Base-by-base conservation (phyloP, 768 basidiomycete genomes). In the Hypsizygus marmoreus region DNA sequence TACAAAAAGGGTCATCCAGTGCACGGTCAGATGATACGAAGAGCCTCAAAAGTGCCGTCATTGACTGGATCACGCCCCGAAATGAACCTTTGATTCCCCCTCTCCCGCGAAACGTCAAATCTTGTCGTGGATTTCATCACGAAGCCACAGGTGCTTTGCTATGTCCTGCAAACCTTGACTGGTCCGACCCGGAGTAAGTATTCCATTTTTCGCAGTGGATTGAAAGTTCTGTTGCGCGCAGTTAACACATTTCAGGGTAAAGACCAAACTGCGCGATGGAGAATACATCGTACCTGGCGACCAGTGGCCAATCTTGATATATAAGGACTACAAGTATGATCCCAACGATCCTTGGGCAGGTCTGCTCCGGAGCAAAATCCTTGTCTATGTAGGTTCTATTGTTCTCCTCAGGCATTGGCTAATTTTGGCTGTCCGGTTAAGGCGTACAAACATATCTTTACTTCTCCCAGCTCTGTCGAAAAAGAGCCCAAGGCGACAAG, bases 31-130 rank as follows among this genome's bases (percentile, higher is more conserved):
- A 47, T 26, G 35, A 51, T 35, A 51, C 45, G 9, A 44, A n/a
- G n/a, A n/a, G n/a, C n/a, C n/a, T n/a, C n/a, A n/a, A n/a, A n/a
- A n/a, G n/a, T n/a, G n/a, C n/a, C 12, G 41, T 50, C 20, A 16
- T 57, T 20, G 45, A 54, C 35, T 57, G 55, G 55, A 50, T 57
- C 16, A 51, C 50, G n/a, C 55, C 55, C 5, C 31, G 28, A 8
- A 45, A 37, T 8, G 31, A 47, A 20, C 3, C 24, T 9, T 30
- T 54, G 26, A 41, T 17, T 25, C 53, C 55, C n/a, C 42, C 45
- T 35, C 20, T 53, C 14, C 14, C 24, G 12, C 35, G 41, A 10
- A 53, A 56, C 37, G 32, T 50, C 22, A 57, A 57, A 39, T 11
- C 34, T 17, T 34, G 49, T 31, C 39, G 39, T 11, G 51, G 49